Conservation (phyloP, 345 rosid species). For the Conringia planisiliqua region DNA sequence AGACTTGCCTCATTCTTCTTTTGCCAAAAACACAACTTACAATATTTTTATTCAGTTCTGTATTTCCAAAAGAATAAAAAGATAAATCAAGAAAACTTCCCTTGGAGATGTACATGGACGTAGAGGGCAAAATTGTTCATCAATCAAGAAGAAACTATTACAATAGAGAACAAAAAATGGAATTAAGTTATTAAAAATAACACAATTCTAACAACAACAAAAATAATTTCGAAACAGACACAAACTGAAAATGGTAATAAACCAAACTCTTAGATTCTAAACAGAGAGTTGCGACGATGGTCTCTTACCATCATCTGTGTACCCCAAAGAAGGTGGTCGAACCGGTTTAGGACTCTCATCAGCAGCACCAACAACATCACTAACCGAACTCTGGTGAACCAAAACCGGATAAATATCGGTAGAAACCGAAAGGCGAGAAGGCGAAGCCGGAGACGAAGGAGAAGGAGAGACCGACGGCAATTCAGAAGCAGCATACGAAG, state of each 20-base stretch:
- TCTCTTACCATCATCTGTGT: constrained; percentile 24
- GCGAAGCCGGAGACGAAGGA: constrained; percentile 52
- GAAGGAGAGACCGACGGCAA: constrained; percentile 20
- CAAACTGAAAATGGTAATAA: not conserved
- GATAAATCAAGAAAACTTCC: not conserved
- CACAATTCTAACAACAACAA: not conserved
- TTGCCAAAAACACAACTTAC: not conserved
- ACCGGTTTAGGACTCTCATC: constrained; percentile 31
- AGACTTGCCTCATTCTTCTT: not conserved
- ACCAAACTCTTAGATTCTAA: not conserved
- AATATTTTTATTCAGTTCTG: not conserved
- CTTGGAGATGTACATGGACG: not conserved
- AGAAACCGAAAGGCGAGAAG: constrained; percentile 38
- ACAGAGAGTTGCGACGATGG: constrained; percentile 21
- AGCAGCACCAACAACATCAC: not conserved
- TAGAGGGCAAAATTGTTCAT: not conserved
- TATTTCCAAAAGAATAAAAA: not conserved
- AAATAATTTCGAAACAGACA: not conserved
- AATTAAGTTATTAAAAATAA: constrained; percentile 5
- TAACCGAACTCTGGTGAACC: constrained; percentile 27
- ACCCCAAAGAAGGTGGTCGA: constrained; percentile 33
- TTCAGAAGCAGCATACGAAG: constrained; percentile 39
- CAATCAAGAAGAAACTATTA: not conserved
- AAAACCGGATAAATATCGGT: constrained; percentile 27
- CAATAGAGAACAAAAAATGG: not conserved